Conservation (phyloP, 192 early-diverging fungal species). For the Entophlyctis helioformis region DNA sequence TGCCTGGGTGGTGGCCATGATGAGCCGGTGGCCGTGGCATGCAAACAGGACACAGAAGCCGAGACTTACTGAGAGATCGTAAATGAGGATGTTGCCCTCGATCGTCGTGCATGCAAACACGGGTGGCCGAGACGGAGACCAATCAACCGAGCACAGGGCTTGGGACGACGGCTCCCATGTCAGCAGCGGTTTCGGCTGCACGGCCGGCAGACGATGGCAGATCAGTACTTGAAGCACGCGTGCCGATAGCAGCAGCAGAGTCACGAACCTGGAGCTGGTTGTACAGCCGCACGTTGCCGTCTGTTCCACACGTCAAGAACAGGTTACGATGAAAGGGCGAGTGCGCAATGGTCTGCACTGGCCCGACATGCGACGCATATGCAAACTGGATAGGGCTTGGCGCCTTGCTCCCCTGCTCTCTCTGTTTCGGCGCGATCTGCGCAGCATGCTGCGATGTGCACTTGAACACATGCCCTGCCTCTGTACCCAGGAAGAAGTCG, state of each 20-base stretch:
- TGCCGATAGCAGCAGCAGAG: no score
- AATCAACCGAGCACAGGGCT: slow-evolving; percentile 14
- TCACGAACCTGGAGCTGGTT: slow-evolving; percentile 21
- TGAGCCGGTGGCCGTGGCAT: no score
- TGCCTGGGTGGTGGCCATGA: no score
- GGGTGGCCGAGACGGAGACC: slow-evolving; percentile 24
- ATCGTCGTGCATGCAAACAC: slow-evolving; percentile 16
- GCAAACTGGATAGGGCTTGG: slow-evolving; percentile 14
- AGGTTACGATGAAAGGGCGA: slow-evolving; percentile 32
- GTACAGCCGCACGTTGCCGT: slow-evolving; percentile 24
- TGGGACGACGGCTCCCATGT: slow-evolving; percentile 24
- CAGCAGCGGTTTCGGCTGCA: slow-evolving; percentile 12
- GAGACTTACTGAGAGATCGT: slow-evolving; percentile 27
- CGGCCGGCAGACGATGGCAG: no score
- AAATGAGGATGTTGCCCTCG: slow-evolving; percentile 26
- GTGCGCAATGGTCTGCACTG: slow-evolving; percentile 19
- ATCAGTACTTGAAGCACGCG: no score
- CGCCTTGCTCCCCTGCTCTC: no score
- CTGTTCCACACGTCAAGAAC: slow-evolving; percentile 23
- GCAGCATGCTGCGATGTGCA: slow-evolving; percentile 10
- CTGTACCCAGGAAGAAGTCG: slow-evolving; percentile 22
- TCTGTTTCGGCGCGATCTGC: no score
- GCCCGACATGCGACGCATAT: slow-evolving; percentile 27
- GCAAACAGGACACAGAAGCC: no score
- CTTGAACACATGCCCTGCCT: slow-evolving; percentile 30